Base-by-base conservation (phyloP, 2,329 filamentous ascomycete genomes). In the Westerdykella sp. region DNA sequence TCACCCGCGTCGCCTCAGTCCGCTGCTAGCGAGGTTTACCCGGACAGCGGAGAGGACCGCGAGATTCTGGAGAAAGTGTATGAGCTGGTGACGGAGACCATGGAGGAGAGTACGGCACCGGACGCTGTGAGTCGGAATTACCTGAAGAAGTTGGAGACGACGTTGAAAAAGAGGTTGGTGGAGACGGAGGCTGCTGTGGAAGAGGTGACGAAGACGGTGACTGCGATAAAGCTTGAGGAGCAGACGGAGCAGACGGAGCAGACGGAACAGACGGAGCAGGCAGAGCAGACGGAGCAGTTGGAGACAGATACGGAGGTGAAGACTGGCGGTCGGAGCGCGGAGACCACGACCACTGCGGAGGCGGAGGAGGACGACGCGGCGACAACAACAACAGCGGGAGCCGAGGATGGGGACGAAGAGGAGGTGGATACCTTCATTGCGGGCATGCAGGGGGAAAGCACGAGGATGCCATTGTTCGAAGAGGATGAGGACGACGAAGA, bases 21-120 rank as follows among this genome's bases (percentile, higher is more conserved):
- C 5, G 16, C n/a, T 11, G 32, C 60, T 97, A 1, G 81, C 81
- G 51, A 97, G 96, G 67, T 73, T 96, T 2, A 73, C 83, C 1
- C 81, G 81, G 0, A 47, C 54, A 18, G 49, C 54, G 12, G 32
- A 2, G 47, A 43, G 10, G 45, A 56, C 23, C 47, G 54, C 25
- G 62, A 65, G 22, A 43, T 37, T 5, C 44, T 66, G 11, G 39
- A 43, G 42, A 62, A 62, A 0, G 53, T 74, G 4, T 70, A 73
- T 37, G 69, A 68, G 4, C 70, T 79, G 11, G 63, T 73, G 14
- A 60, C 57, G 5, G 72, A 74, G 55, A 68, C 71, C 9, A 66
- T 73, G n/a, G 69, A 77, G 36, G 68, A 67, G 16, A 69, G 73
- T 37, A 65, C 75, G 2, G 75, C 75, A 1, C 65, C 70, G 2